Base-by-base conservation (phyloP, 2,329 filamentous ascomycete genomes). In the Xylaria sp. region DNA sequence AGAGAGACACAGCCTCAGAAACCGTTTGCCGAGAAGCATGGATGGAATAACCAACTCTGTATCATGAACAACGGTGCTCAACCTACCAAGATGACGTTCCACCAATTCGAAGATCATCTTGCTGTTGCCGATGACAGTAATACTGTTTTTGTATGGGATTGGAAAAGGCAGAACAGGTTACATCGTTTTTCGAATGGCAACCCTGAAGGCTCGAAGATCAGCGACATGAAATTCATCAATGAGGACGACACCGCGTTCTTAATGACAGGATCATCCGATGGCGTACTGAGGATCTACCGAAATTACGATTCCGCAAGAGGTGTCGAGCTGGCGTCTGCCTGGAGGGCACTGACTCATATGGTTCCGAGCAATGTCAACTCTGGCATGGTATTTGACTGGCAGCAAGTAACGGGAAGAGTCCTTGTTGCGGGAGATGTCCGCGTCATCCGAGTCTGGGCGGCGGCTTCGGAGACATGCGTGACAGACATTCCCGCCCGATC, bases 301-400 rank as follows among this genome's bases (percentile, higher is more conserved):
- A 92, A 96, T 78, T 99, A 99, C 79, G 94, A 98, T 75, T 90
- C 89, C 25, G 86, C 91, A 56, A 86, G 87, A 71, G 86, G 90
- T 61, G 91, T 96, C 33, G 92, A 97, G 81, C 88, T 99, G 36
- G 94, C 97, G 2, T 94, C 95, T 0, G 89, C 94, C 20, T 98
- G 97, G 89, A 90, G 96, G 56, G 96, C 96, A 4, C 83, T 99
- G 68, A 97, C 94, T 13, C 94, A 99, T 81, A 92, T 98, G 78
- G 92, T 98, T 6, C 94, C 94, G 3, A 97, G 93, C 79, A 97
- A 95, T 76, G 92, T 94, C 77, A 97, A 97, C 79, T 94, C 94
- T 1, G 96, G 96, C 25, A 91, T 99, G 82, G 95, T 98, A 31
- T 97, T 98, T 78, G 95, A 99, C 80, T 99, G 96, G 96, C 95